Base-by-base conservation (phyloP, 1,139 yeast species). In the Magnusiomyces suaveolens region DNA sequence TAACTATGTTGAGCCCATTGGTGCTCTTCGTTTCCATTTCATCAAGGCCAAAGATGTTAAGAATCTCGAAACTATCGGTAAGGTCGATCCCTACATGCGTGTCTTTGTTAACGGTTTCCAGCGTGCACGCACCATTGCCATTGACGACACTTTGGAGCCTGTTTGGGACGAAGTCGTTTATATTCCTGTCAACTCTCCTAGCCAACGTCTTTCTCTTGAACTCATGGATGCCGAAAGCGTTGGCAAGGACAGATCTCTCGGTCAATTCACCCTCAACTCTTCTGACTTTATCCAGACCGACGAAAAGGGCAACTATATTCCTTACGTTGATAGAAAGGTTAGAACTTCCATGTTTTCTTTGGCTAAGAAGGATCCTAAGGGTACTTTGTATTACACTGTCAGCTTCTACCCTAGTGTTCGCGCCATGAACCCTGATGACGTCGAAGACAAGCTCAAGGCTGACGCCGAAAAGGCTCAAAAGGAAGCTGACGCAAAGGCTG, bases 1-100 rank as follows among this genome's bases (percentile, higher is more conserved):
- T 62, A 90, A 89, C 51, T 90, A 88, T 72, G 81, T 88, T 32
- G 90, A 90, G 58, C 98, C 98, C 53, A 84, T 90, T 66, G 98
- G 98, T 66, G 94, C 85, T 43, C 76, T 90, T 16, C 82, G 97
- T 66, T 76, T 92, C 54, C 79, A 82, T 61, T 69, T 92, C 59
- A 80, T 80, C 62, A 78, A 77, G 59, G 97, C 94, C 48, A 84
- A 82, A 58, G 58, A 56, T 8, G 77, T 92, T 64, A 80, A 86
- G 59, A 92, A 92, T 69, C 77, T 89, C 70, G 97, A 90, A 68
- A 83, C 81, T 55, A 78, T 92, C 57, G 97, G 97, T 57, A 87
- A 83, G 65, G 82, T 89, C 66, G 97, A 92, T 70, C 98, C 99
- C 46, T 92, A 92, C 66, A 81, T 83, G 20, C 82, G 96, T 65